Evolutionary conservation across 179 eudicot species (phyloP).

Genomic region (Beta lomatogona): DNA sequence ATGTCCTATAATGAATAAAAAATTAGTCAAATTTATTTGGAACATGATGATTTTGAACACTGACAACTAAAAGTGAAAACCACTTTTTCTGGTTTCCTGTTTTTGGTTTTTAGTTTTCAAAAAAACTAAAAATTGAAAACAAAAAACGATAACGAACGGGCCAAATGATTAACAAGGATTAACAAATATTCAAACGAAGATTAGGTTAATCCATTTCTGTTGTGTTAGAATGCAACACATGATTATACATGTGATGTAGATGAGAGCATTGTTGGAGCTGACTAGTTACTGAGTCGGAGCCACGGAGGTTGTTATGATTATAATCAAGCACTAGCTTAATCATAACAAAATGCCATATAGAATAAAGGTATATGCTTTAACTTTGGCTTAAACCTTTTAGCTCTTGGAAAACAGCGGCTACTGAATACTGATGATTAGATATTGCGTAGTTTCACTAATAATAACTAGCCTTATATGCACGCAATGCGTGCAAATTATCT

Average conservation of each 20-base stretch:
- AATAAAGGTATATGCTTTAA: background rate
- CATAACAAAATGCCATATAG: background rate
- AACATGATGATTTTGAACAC: too few species aligned
- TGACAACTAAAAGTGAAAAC: too few species aligned
- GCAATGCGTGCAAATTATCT: too few species aligned
- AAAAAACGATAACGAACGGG: too few species aligned
- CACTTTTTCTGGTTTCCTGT: too few species aligned
- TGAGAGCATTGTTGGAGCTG: slow-evolving; percentile 16
- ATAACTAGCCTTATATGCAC: too few species aligned
- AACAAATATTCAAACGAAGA: background rate
- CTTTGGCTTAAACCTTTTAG: background rate
- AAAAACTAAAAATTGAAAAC: too few species aligned
- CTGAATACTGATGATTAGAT: too few species aligned
- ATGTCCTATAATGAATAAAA: too few species aligned
- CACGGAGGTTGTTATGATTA: slow-evolving; percentile 4
- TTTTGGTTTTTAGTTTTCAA: too few species aligned
- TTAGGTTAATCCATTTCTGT: background rate
- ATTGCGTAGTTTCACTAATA: background rate
- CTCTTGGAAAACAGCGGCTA: background rate
- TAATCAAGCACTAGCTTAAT: background rate
- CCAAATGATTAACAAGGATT: background rate
- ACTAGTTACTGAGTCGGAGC: slow-evolving; percentile 19
- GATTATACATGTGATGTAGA: slow-evolving; percentile 14
- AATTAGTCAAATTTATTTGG: too few species aligned
- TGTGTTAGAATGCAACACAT: slow-evolving; percentile 3